Percentiles rank a stretch among this genome's conserved stretches.
Evolutionary conservation across 176 grass and related monocot species (phyloP).

Genomic region (Oryza officinalis): DNA sequence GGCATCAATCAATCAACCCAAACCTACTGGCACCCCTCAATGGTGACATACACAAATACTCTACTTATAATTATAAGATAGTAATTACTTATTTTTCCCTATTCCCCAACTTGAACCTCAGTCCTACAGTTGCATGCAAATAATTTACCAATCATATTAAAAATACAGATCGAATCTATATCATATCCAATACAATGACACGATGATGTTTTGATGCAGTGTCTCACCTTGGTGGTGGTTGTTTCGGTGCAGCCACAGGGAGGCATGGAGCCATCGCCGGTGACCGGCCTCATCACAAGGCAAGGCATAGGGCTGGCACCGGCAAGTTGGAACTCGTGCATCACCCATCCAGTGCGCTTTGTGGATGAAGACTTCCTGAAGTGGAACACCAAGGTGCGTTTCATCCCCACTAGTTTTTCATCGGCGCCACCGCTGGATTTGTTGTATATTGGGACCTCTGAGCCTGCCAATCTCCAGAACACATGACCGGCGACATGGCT

Average conservation of each 20-base stretch:
- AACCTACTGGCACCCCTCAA: neutral
- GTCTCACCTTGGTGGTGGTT: neutral
- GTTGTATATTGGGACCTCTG: constrained; percentile 8
- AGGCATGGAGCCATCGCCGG: neutral
- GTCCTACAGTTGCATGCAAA: neutral
- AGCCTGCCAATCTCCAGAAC: constrained; percentile 58
- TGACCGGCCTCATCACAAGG: neutral
- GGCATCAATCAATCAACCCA: neutral
- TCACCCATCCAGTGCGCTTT: constrained; percentile 50
- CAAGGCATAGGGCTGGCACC: neutral
- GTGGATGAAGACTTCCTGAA: neutral
- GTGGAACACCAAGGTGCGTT: constrained; percentile 52
- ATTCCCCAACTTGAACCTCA: neutral
- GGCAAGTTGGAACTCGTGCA: constrained; percentile 47
- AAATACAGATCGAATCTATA: neutral
- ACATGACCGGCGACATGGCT: constrained; percentile 36
- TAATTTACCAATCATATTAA: neutral
- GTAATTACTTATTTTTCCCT: neutral
- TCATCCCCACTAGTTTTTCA: constrained; percentile 44
- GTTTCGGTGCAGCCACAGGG: neutral
- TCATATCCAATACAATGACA: neutral
- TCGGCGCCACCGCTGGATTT: neutral
- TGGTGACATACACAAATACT: neutral
- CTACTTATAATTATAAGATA: neutral
- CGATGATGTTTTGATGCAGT: neutral